A percentile compares a stretch with the other conserved stretches of the same genome.
These are phyloP conservation scores for Suillus sp. DNA, from an alignment of 768 basidiomycete genomes.

Conservation along the genomic window DNA sequence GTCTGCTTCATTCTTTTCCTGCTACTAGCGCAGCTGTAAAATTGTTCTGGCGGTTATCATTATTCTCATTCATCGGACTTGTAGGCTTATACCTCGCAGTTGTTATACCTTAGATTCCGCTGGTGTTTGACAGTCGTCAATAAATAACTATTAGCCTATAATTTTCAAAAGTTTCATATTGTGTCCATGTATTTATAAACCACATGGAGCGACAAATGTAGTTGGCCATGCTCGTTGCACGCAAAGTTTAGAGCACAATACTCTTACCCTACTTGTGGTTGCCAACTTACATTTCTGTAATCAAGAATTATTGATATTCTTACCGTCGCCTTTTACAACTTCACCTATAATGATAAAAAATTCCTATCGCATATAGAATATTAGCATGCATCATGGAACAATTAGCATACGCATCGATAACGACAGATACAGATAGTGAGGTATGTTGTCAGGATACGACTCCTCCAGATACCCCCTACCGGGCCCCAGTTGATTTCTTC, in stretches of 20 bases:
- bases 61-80: conserved; percentile 4
- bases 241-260: neutral
- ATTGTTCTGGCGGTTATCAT: neutral
- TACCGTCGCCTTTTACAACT: neutral
- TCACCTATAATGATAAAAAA: neutral
- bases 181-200: neutral
- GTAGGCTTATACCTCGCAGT: neutral
- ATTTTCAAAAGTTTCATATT: neutral
- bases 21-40: neutral
- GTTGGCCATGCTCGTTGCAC: neutral
- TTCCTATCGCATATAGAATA: neutral
- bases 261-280: neutral
- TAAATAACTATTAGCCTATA: neutral
- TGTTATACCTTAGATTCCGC: neutral
- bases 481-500: conserved; percentile 54
- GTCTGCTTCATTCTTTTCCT: conserved; percentile 8
- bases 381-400: neutral
- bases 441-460: neutral
- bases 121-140: neutral
- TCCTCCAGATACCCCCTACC: conserved; percentile 18
- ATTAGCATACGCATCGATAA: neutral
- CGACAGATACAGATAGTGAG: neutral
- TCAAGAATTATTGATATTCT: neutral
- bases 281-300: neutral
- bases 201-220: neutral